phyloP scores from a whole-genome alignment of 805 yeast species.

The Monosporozyma yasuniensis region DNA sequence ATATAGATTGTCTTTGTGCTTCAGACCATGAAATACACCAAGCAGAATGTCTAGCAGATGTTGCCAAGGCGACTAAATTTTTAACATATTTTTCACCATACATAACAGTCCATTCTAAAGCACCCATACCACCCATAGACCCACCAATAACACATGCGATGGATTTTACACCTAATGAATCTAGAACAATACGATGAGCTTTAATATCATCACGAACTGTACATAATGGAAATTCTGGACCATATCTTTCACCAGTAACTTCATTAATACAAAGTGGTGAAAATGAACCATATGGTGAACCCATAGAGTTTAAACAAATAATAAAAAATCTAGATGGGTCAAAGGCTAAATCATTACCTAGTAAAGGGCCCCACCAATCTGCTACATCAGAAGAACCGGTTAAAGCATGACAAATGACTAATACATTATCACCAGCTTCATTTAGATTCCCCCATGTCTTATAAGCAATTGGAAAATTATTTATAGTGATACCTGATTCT shows the following conservation, averaged over 20 bases:
- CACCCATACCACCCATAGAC: slow-evolving; percentile 98
- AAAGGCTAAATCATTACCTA: slow-evolving; percentile 75
- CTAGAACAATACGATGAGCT: slow-evolving; percentile 69
- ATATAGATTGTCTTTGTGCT: slow-evolving; percentile 93
- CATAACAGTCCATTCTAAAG: slow-evolving; percentile 64
- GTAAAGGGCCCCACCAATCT: slow-evolving; percentile 98
- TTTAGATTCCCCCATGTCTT: slow-evolving; percentile 92
- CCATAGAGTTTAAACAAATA: slow-evolving; percentile 84
- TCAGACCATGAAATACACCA: slow-evolving; percentile 99
- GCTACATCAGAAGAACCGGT: slow-evolving; percentile 93
- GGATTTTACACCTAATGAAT: slow-evolving; percentile 66
- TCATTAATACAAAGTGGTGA: slow-evolving; percentile 81
- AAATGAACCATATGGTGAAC: slow-evolving; percentile 94
- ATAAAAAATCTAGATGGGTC: slow-evolving; percentile 84
- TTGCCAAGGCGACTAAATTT: slow-evolving; percentile 74
- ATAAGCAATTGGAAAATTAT: slow-evolving; percentile 82
- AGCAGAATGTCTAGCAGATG: slow-evolving; percentile 90
- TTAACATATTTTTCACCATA: slow-evolving; percentile 66
- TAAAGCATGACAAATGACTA: slow-evolving; percentile 91
- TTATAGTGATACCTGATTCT: slow-evolving; percentile 70
- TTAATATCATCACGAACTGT: slow-evolving; percentile 89
- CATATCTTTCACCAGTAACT: slow-evolving; percentile 67
- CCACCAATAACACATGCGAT: slow-evolving; percentile 90
- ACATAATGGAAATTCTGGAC: slow-evolving; percentile 90
- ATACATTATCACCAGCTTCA: slow-evolving; percentile 56